Evolutionary conservation across 2,329 filamentous ascomycete species (phyloP).

Genomic region (Drechslerella dactyloides): DNA sequence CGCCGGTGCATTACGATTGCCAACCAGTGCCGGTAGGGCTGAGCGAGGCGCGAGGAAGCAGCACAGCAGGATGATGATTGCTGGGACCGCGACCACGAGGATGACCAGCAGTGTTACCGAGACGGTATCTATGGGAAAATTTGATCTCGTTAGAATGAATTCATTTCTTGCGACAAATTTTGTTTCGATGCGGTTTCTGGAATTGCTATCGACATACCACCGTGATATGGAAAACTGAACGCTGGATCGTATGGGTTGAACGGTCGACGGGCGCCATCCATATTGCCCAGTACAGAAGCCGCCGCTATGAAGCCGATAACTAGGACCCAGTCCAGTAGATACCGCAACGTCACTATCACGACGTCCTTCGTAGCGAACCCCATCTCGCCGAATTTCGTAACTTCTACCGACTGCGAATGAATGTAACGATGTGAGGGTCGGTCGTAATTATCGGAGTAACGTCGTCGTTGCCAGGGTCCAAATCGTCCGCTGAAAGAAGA

Average conservation of each 20-base stretch:
- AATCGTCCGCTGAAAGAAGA: conserved; percentile 17
- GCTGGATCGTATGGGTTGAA: conserved; percentile 49
- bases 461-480: background rate
- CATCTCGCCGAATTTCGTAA: conserved; percentile 15
- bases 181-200: background rate
- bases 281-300: conserved; percentile 34
- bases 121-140: conserved; percentile 28
- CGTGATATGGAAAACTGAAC: conserved; percentile 47
- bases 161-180: background rate
- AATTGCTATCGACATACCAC: conserved; percentile 17
- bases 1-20: conserved; percentile 61
- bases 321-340: conserved; percentile 45
- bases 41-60: conserved; percentile 34
- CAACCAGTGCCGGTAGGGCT: conserved; percentile 34
- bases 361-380: conserved; percentile 19
- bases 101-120: conserved; percentile 22
- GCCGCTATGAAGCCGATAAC: conserved; percentile 28
- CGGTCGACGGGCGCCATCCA: conserved; percentile 42
- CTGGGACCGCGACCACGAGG: conserved; percentile 30
- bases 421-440: background rate
- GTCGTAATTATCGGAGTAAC: background rate
- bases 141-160: conserved; percentile 1
- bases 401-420: background rate
- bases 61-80: conserved; percentile 33
- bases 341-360: conserved; percentile 35